Conservation (phyloP, 495 filamentous ascomycete species). For the Pseudevernia furfuracea region DNA sequence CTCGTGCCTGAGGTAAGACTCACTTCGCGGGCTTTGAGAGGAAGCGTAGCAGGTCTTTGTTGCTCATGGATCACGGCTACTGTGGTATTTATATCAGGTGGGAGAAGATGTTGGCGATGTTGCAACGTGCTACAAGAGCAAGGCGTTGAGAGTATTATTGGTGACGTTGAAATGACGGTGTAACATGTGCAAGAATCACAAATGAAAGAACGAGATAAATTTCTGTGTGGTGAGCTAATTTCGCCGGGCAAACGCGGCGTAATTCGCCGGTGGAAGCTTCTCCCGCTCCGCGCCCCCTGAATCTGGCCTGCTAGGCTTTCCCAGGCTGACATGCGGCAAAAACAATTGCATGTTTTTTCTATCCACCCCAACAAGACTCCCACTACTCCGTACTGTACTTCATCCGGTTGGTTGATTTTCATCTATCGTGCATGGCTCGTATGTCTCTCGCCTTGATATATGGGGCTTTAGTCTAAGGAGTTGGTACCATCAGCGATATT, state of each 20-base stretch:
- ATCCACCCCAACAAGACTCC: not conserved
- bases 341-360: not conserved
- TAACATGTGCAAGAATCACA: too few relatives aligned
- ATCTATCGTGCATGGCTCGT: not conserved
- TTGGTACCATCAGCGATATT: too few relatives aligned
- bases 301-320: not conserved
- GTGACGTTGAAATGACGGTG: not conserved
- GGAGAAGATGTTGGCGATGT: not conserved
- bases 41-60: slow-evolving; percentile 85
- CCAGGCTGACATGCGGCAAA: not conserved
- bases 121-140: not conserved
- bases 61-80: slow-evolving; percentile 68
- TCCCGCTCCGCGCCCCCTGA: not conserved
- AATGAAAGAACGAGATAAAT: not conserved
- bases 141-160: not conserved
- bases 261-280: not conserved
- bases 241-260: not conserved
- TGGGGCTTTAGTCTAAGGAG: too few relatives aligned
- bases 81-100: not conserved
- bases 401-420: not conserved
- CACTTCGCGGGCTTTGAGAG: slow-evolving; percentile 95
- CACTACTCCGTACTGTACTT: not conserved
- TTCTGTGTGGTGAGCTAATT: slow-evolving; percentile 9
- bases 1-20: slow-evolving; percentile 31
- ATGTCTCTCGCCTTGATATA: not conserved